Percentiles rank a stretch among this genome's conserved stretches.
phyloP scores from a whole-genome alignment of 192 early-diverging fungal genomes.

The Dissophora ornata region DNA sequence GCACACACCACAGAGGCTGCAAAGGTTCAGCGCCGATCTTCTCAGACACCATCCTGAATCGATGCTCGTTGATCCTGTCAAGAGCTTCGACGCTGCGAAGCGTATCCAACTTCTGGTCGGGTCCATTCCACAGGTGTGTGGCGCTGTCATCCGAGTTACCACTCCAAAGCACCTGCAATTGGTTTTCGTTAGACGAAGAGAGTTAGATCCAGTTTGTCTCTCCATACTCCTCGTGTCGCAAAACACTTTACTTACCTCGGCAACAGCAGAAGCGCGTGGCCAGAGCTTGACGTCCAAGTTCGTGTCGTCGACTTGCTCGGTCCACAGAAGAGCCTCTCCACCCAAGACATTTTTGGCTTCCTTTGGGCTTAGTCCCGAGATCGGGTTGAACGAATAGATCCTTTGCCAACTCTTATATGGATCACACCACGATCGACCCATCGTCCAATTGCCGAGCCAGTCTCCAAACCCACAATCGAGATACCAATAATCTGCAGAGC shows the following conservation, averaged over 20 bases:
- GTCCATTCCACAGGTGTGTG: slow-evolving; percentile 58
- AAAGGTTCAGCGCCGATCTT: slow-evolving; percentile 76
- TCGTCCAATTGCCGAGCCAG: slow-evolving; percentile 64
- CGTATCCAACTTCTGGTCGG: slow-evolving; percentile 51
- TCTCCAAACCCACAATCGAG: slow-evolving; percentile 83
- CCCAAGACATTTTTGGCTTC: slow-evolving; percentile 73
- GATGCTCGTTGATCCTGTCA: slow-evolving; percentile 74
- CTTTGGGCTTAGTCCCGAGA: slow-evolving; percentile 60
- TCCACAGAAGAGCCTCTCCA: slow-evolving; percentile 80
- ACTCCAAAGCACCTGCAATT: slow-evolving; percentile 63
- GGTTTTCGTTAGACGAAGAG: background rate
- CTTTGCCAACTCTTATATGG: slow-evolving; percentile 82
- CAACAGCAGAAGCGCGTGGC: slow-evolving; percentile 78
- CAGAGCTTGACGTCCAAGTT: slow-evolving; percentile 75
- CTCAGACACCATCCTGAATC: slow-evolving; percentile 75
- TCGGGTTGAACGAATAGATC: slow-evolving; percentile 77
- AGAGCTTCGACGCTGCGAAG: slow-evolving; percentile 71
- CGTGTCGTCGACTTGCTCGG: slow-evolving; percentile 75
- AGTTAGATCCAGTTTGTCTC: too few relatives aligned
- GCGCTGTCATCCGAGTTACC: slow-evolving; percentile 65
- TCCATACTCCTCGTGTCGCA: too few relatives aligned
- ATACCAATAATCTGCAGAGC: slow-evolving; percentile 75
- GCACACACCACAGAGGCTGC: slow-evolving; percentile 81
- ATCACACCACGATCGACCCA: slow-evolving; percentile 64
- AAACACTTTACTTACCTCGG: slow-evolving; percentile 61